Evolutionary conservation across 116 monocot species (phyloP).

Genomic region (Papilionanthe hybrid): DNA sequence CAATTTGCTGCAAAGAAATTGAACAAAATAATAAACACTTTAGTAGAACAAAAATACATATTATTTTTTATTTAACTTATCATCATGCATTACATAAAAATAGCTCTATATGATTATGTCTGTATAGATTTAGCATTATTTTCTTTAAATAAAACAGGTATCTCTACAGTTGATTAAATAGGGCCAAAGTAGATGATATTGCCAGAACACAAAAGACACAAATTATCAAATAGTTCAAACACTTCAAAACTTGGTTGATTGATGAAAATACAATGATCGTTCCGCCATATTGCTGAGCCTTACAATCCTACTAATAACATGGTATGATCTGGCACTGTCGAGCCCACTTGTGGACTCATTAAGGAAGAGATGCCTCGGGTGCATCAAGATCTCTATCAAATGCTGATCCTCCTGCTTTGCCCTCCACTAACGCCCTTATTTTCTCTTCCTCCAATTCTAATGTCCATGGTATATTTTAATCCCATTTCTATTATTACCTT

Average conservation of each 20-base stretch:
- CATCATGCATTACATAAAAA: not conserved
- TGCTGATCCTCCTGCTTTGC: slow-evolving; percentile 15
- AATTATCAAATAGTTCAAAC: slow-evolving; percentile 9
- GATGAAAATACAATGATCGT: slow-evolving; percentile 10
- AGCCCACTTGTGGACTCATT: slow-evolving; percentile 18
- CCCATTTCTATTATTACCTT: slow-evolving; percentile 16
- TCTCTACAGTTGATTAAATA: slow-evolving; percentile 4
- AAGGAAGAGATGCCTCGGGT: slow-evolving; percentile 14
- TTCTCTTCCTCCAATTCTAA: slow-evolving; percentile 7
- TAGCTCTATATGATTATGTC: not conserved
- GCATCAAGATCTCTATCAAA: slow-evolving; percentile 14
- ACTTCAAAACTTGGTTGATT: slow-evolving; percentile 17
- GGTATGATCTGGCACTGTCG: slow-evolving; percentile 17
- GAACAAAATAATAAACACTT: not conserved
- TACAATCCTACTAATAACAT: slow-evolving; percentile 10
- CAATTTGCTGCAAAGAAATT: slow-evolving; percentile 37
- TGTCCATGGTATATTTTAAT: slow-evolving; percentile 2
- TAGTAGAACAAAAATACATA: not conserved
- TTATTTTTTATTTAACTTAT: not conserved
- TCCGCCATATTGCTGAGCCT: slow-evolving; percentile 3
- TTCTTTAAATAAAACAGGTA: not conserved
- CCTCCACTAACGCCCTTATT: slow-evolving; percentile 9
- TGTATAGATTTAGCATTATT: not conserved
- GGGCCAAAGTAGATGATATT: slow-evolving; percentile 14
- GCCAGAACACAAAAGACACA: slow-evolving; percentile 8